phyloP scores from a whole-genome alignment of 768 basidiomycete genomes.

The Epithele typhae region DNA sequence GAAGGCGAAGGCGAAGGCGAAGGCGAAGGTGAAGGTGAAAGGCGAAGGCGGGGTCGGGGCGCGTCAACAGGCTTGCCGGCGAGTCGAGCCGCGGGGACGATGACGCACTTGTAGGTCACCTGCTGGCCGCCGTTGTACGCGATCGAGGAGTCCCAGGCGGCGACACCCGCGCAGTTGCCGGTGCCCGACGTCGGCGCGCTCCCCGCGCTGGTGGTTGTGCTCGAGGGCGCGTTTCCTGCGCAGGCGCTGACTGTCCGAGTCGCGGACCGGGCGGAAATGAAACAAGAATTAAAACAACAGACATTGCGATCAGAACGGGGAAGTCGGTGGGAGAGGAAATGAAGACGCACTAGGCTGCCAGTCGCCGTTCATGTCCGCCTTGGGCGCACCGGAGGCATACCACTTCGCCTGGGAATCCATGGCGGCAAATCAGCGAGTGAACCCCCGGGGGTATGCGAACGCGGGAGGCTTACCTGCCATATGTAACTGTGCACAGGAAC shows the following conservation, averaged over 20 bases:
- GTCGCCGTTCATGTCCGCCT: conserved; percentile 46
- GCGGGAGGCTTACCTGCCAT: conserved; percentile 45
- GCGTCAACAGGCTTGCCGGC: too few species aligned
- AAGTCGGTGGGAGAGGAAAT: too few species aligned
- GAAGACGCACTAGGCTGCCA: conserved; percentile 63
- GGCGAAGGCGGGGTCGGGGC: too few species aligned
- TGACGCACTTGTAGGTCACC: conserved; percentile 46
- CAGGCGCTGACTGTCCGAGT: conserved; percentile 48
- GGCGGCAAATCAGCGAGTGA: not conserved
- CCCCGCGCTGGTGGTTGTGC: conserved; percentile 13
- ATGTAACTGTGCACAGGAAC: too few species aligned
- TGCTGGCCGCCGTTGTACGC: conserved; percentile 50
- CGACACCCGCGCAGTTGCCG: conserved; percentile 44
- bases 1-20: too few species aligned
- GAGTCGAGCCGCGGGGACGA: conserved; percentile 8
- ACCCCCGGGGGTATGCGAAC: not conserved
- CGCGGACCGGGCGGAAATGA: too few species aligned
- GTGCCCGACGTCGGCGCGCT: conserved; percentile 24
- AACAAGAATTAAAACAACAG: too few species aligned
- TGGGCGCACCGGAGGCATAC: conserved; percentile 46
- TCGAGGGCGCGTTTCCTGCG: conserved; percentile 28
- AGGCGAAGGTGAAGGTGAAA: too few species aligned
- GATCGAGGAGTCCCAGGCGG: conserved; percentile 45
- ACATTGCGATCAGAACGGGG: too few species aligned
- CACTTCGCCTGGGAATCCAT: conserved; percentile 55